Percentiles rank a stretch among this genome's conserved stretches.
These are phyloP conservation scores for Sanguinoderma infundibulare DNA, from an alignment of 1,284 basidiomycete species.

Conservation along the genomic window DNA sequence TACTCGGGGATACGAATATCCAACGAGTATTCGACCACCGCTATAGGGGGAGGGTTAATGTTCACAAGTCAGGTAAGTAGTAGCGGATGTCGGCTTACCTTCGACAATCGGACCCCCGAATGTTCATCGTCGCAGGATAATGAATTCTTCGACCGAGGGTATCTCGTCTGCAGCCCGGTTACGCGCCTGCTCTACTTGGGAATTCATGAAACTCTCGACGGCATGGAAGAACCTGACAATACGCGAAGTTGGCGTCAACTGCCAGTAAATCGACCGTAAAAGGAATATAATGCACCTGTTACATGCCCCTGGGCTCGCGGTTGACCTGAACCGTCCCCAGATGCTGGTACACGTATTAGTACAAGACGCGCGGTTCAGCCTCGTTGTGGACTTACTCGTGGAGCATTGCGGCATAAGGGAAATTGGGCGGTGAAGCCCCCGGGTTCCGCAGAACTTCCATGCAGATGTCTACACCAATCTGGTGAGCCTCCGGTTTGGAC, in stretches of 20 bases:
- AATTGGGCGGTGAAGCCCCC: conserved; percentile 38
- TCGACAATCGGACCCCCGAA: conserved; percentile 51
- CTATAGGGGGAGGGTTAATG: conserved; percentile 27
- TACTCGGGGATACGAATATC: conserved; percentile 49
- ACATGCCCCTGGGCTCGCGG: conserved; percentile 43
- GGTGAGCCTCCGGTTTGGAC: conserved; percentile 43
- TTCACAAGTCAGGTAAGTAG: background rate
- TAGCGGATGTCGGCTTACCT: conserved; percentile 35
- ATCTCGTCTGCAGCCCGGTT: conserved; percentile 43
- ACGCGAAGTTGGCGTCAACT: background rate
- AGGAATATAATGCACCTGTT: conserved; percentile 35
- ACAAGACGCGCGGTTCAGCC: background rate
- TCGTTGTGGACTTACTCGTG: conserved; percentile 38
- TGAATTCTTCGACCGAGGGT: conserved; percentile 48
- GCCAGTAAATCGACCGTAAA: background rate
- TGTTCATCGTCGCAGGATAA: conserved; percentile 46
- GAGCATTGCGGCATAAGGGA: conserved; percentile 47
- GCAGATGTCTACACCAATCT: conserved; percentile 42
- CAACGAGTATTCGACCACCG: conserved; percentile 52
- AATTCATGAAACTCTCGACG: conserved; percentile 43
- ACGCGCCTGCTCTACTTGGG: conserved; percentile 45
- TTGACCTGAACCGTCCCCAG: conserved; percentile 42
- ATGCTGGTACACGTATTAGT: conserved; percentile 32
- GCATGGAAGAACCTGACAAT: conserved; percentile 42
- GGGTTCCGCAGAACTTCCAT: conserved; percentile 36